phyloP scores from a whole-genome alignment of 345 rosid species.

The Acer negundo region DNA sequence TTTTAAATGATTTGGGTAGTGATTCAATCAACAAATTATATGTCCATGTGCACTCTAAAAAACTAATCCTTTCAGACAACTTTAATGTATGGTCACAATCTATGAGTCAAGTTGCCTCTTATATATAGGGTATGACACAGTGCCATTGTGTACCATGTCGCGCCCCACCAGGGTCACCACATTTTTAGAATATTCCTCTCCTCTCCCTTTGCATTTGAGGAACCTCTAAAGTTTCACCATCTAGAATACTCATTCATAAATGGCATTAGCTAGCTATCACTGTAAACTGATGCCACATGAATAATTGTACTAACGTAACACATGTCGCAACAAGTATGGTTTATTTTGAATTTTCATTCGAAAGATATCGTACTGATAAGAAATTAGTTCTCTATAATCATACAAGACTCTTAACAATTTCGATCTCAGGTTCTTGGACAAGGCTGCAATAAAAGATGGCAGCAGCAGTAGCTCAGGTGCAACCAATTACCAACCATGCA shows the following conservation, averaged over 20 bases:
- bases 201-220: neutral
- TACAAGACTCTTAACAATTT: neutral
- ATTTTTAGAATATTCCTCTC: slow-evolving; percentile 18
- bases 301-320: neutral
- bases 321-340: neutral
- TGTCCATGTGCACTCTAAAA: slow-evolving; percentile 10
- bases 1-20: slow-evolving; percentile 12
- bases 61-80: slow-evolving; percentile 13
- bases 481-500: slow-evolving; percentile 48
- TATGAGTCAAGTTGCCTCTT: slow-evolving; percentile 21
- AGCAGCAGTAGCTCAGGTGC: slow-evolving; percentile 24
- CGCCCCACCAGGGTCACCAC: slow-evolving; percentile 18
- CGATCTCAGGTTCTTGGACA: slow-evolving; percentile 73
- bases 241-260: neutral
- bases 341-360: neutral
- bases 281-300: neutral
- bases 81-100: slow-evolving; percentile 26
- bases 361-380: neutral
- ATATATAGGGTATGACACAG: slow-evolving; percentile 1
- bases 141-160: slow-evolving; percentile 25
- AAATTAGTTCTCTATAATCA: neutral
- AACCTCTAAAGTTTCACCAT: neutral
- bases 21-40: neutral
- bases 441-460: slow-evolving; percentile 68
- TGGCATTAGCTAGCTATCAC: neutral